phyloP scores from a whole-genome alignment of 1,284 basidiomycete genomes.

The Xerocomus minutiporus region DNA sequence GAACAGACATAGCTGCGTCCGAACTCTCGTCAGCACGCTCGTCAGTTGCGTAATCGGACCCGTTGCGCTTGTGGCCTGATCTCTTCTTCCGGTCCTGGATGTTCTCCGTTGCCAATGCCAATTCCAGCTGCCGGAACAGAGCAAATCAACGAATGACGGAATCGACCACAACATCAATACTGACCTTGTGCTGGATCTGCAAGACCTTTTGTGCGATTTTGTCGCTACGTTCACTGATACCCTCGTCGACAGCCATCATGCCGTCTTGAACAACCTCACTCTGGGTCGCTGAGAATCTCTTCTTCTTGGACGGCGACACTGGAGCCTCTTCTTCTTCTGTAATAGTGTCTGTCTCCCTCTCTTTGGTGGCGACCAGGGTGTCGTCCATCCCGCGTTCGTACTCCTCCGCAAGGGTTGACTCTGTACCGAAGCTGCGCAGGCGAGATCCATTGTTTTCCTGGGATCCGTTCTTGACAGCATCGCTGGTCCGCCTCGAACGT shows the following conservation, averaged over 20 bases:
- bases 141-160: constrained; percentile 5
- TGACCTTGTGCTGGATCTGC: constrained; percentile 78
- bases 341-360: constrained; percentile 47
- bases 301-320: constrained; percentile 48
- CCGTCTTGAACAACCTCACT: constrained; percentile 62
- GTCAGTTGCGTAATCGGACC: constrained; percentile 31
- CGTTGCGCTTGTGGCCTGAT: constrained; percentile 21
- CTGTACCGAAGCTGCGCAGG: constrained; percentile 65
- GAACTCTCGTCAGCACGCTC: constrained; percentile 34
- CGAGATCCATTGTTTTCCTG: constrained; percentile 28
- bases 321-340: constrained; percentile 50
- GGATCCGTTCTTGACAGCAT: constrained; percentile 42
- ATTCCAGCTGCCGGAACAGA: constrained; percentile 53
- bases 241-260: constrained; percentile 77
- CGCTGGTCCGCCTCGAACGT: constrained; percentile 53
- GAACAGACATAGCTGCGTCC: constrained; percentile 28
- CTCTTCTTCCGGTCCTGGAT: constrained; percentile 40
- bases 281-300: constrained; percentile 68
- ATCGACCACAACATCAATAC: constrained; percentile 10
- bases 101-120: constrained; percentile 59
- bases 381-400: constrained; percentile 44
- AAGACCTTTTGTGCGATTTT: constrained; percentile 78
- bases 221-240: constrained; percentile 76
- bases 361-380: constrained; percentile 36
- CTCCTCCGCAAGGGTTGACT: constrained; percentile 69